phyloP scores from a whole-genome alignment of 176 grass and related monocot species.

The Triticum dicoccoides region DNA sequence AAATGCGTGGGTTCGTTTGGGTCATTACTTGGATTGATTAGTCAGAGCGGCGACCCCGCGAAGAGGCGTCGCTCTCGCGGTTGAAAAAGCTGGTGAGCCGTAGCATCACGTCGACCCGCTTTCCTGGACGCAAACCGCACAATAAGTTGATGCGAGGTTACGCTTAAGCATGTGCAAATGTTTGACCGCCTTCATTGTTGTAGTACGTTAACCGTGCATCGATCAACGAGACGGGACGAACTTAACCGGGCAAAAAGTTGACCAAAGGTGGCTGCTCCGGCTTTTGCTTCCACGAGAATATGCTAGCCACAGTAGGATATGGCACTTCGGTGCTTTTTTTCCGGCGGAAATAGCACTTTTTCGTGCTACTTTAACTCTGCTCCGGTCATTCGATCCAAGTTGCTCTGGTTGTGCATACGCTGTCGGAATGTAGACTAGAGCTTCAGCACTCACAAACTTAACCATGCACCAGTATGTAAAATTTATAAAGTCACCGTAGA shows the following conservation, averaged over 20 bases:
- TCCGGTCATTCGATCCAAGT: not conserved
- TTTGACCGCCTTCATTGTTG: not conserved
- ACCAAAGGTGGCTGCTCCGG: not conserved
- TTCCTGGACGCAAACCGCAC: not conserved
- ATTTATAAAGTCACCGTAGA: no score
- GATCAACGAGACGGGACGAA: not conserved
- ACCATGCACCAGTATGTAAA: no score
- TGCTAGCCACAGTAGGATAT: not conserved
- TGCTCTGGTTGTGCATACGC: not conserved
- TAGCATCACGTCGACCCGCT: not conserved
- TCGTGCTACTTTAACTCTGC: not conserved
- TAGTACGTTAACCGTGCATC: not conserved
- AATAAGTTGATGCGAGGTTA: not conserved
- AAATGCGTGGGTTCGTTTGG: not conserved
- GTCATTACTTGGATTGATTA: not conserved
- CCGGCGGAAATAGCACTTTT: not conserved
- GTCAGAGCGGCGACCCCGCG: constrained; percentile 1
- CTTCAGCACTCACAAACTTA: not conserved
- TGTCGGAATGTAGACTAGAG: not conserved
- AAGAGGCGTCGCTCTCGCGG: constrained; percentile 6
- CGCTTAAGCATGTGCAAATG: not conserved
- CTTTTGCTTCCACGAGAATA: not conserved
- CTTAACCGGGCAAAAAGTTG: not conserved
- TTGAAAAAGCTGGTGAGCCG: constrained; percentile 27
- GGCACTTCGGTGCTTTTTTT: not conserved